Percentiles rank a stretch among this genome's conserved stretches.
Conservation (phyloP, 306 rosid species). For the Arachis hypogaea region DNA sequence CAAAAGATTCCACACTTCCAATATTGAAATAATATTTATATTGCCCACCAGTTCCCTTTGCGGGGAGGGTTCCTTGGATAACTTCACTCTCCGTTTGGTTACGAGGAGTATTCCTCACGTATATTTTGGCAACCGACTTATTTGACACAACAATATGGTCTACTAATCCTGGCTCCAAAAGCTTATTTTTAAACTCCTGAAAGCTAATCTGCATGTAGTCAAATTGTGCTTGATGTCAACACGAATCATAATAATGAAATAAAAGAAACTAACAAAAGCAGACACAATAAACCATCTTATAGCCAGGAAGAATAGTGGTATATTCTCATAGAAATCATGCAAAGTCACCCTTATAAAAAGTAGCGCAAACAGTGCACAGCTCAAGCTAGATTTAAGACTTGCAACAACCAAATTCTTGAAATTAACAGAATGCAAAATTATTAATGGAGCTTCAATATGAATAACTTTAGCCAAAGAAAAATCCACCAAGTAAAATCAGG, state of each 20-base stretch:
- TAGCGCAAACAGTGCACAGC: slow-evolving; percentile 16
- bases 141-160: slow-evolving; percentile 88
- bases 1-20: slow-evolving; percentile 94
- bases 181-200: slow-evolving; percentile 93
- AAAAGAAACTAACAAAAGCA: slow-evolving; percentile 31
- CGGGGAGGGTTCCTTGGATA: slow-evolving; percentile 60
- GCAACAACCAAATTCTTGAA: slow-evolving; percentile 27
- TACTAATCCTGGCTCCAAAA: slow-evolving; percentile 91
- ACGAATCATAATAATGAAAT: slow-evolving; percentile 6
- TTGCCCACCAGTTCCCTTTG: slow-evolving; percentile 59
- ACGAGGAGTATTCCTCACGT: slow-evolving; percentile 67
- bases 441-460: slow-evolving; percentile 16
- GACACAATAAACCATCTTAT: slow-evolving; percentile 8
- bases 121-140: slow-evolving; percentile 93
- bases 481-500: not conserved
- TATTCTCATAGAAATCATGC: slow-evolving; percentile 4
- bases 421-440: slow-evolving; percentile 12
- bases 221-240: slow-evolving; percentile 34
- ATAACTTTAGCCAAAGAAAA: slow-evolving; percentile 14
- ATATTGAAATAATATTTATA: slow-evolving; percentile 84
- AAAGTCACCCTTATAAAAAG: slow-evolving; percentile 30
- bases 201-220: slow-evolving; percentile 81
- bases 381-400: slow-evolving; percentile 27
- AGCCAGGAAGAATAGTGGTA: slow-evolving; percentile 23
- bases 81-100: slow-evolving; percentile 64